Evolutionary conservation across 495 filamentous ascomycete genomes (phyloP).

Genomic region (Aspergillus baeticus): DNA sequence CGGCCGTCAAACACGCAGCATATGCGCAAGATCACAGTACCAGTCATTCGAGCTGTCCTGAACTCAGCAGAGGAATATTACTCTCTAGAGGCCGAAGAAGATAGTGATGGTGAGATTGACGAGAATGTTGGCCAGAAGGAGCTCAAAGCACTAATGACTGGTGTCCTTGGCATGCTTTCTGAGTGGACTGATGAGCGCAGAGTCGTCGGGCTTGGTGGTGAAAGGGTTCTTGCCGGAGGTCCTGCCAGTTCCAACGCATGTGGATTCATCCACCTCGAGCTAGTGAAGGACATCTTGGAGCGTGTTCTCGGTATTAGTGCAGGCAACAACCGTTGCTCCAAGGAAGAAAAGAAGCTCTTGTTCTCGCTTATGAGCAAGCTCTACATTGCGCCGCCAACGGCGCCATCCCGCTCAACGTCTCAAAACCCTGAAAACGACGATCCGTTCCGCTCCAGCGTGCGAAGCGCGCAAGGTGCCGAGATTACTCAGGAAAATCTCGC

Average conservation of each 20-base stretch:
- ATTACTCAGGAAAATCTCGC: constrained; percentile 36
- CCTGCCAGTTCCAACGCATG: constrained; percentile 50
- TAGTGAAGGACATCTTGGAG: constrained; percentile 37
- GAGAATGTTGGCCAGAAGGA: constrained; percentile 74
- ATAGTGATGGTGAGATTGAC: constrained; percentile 55
- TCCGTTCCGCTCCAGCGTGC: constrained; percentile 39
- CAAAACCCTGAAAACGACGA: constrained; percentile 40
- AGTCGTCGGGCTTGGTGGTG: constrained; percentile 67
- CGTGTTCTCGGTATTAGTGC: constrained; percentile 33
- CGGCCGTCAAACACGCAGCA: constrained; percentile 73
- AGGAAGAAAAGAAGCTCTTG: constrained; percentile 83
- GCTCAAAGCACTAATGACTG: constrained; percentile 72
- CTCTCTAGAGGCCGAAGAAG: constrained; percentile 53
- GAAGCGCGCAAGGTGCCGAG: constrained; percentile 32
- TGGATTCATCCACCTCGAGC: constrained; percentile 52
- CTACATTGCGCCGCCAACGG: constrained; percentile 61
- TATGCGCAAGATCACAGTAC: constrained; percentile 69
- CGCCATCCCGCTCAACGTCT: constrained; percentile 36
- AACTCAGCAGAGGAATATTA: constrained; percentile 49
- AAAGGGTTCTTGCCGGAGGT: constrained; percentile 50
- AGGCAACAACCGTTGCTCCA: constrained; percentile 45
- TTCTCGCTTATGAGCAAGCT: constrained; percentile 79
- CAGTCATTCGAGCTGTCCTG: constrained; percentile 63
- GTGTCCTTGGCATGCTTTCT: constrained; percentile 75
- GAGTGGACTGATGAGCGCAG: constrained; percentile 97